These are phyloP conservation scores for Sclerotiophoma versabilis DNA, from an alignment of 2,329 filamentous ascomycete species.

Conservation along the genomic window DNA sequence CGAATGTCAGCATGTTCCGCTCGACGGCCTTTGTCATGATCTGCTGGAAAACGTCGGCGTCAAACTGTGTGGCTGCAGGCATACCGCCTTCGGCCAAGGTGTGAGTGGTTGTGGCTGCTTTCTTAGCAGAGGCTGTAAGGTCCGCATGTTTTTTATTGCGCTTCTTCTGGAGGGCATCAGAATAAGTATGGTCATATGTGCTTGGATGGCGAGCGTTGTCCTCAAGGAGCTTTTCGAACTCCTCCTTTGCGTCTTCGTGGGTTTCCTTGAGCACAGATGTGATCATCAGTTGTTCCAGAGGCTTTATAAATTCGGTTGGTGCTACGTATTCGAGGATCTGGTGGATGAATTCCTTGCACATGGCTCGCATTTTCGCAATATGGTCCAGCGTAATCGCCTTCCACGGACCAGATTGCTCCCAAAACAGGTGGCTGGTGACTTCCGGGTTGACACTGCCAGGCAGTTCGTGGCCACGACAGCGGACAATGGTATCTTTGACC, in stretches of 20 bases:
- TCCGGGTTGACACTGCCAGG: slow-evolving; percentile 68
- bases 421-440: slow-evolving; percentile 66
- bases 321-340: background rate
- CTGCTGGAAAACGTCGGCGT: background rate
- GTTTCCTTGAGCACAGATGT: slow-evolving; percentile 25
- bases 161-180: slow-evolving; percentile 33
- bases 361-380: slow-evolving; percentile 23
- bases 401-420: slow-evolving; percentile 66
- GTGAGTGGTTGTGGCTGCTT: background rate
- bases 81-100: background rate
- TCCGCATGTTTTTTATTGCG: slow-evolving; percentile 6
- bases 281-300: background rate
- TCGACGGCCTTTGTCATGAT: slow-evolving; percentile 15
- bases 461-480: slow-evolving; percentile 62
- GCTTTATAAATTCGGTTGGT: background rate
- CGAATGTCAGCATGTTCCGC: slow-evolving; percentile 45
- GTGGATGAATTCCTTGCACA: background rate
- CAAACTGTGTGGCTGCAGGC: background rate
- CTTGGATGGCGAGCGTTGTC: slow-evolving; percentile 59
- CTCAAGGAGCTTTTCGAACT: slow-evolving; percentile 56
- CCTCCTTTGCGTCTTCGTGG: slow-evolving; percentile 42
- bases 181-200: slow-evolving; percentile 60
- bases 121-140: background rate
- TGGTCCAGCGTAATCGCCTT: slow-evolving; percentile 48
- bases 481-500: slow-evolving; percentile 50